Evolutionary conservation across 1,284 basidiomycete genomes (phyloP), one percentile per base, ranked within the genome.

Genomic region (Earliella scabrosa): DNA sequence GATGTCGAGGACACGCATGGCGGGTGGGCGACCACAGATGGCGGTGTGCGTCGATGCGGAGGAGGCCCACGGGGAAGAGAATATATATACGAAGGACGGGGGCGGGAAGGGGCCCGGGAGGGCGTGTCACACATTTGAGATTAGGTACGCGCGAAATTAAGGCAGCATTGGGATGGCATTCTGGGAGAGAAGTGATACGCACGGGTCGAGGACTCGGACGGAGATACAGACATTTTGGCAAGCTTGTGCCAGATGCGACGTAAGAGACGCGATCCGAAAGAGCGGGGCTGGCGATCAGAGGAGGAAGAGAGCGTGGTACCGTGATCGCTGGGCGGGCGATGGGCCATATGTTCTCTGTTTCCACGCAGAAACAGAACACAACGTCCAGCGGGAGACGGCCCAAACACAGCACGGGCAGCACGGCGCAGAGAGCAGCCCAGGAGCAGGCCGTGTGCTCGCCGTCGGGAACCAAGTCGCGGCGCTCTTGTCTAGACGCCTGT

Each of bases 1-100:
- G 24, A 60, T 10, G 38, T 26, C 39, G 43, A 59, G 52, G 38
- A 63, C 55, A 46, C 65, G 53, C 69, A 69, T 69, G 61, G 35
- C 50, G 41, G 50, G 29, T 45, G 48, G 51, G 49, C 13, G 39
- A 34, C 52, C 55, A 46, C 51, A 35, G 54, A 54, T 32, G 36
- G 43, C 48, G 44, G 23, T 9, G 39, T 9, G 53, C 31, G 53
- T 54, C 18, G 50, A 45, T 34, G 39, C 41, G 39, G 38, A 44
- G 26, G 10, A n/a, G 23, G 10, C 14, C 20, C 44, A 45, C 21
- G 24, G 21, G 23, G 27, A 24, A 16, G 27, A 32, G 24, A 34
- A 34, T 56, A 58, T 64, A 58, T 65, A 68, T 66, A 66, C 39
- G 23, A 45, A 20, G 47, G 55, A 59, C 49, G 44, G 38, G 52